These are phyloP conservation scores for Cubamyces lactineus DNA, from an alignment of 768 basidiomycete genomes.

Conservation along the genomic window DNA sequence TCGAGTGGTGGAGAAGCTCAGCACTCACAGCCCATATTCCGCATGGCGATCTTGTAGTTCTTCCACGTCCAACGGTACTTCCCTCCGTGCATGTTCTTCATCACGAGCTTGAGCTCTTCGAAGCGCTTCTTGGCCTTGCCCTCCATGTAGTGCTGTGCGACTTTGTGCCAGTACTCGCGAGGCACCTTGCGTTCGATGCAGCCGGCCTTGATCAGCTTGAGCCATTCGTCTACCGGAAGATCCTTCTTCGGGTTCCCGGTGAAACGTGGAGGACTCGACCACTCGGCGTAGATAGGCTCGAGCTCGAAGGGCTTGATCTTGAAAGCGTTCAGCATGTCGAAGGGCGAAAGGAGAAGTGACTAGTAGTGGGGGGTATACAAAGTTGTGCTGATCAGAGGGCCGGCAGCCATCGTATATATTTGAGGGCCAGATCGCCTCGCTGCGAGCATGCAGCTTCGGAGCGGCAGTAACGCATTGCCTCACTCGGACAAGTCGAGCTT, in stretches of 20 bases:
- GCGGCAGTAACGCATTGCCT: constrained; percentile 1
- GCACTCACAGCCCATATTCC: constrained; percentile 78
- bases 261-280: constrained; percentile 70
- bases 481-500: background rate
- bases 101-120: constrained; percentile 71
- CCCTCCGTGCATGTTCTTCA: constrained; percentile 74
- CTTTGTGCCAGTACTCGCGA: constrained; percentile 83
- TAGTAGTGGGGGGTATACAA: background rate
- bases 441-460: constrained; percentile 11
- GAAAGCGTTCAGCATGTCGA: constrained; percentile 63
- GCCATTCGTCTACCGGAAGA: constrained; percentile 70
- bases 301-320: constrained; percentile 80
- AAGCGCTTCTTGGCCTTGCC: constrained; percentile 70
- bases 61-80: constrained; percentile 86
- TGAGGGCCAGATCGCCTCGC: constrained; percentile 7
- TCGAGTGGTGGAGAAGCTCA: background rate
- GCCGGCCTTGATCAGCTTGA: constrained; percentile 71
- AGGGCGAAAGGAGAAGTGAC: background rate
- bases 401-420: constrained; percentile 2
- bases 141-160: constrained; percentile 76
- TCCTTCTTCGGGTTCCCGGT: constrained; percentile 72
- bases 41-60: constrained; percentile 77
- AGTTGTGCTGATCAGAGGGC: background rate
- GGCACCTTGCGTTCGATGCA: constrained; percentile 72
- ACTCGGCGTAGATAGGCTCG: constrained; percentile 64